phyloP scores from a whole-genome alignment of 805 yeast species.

The Ogataea haglerorum region DNA sequence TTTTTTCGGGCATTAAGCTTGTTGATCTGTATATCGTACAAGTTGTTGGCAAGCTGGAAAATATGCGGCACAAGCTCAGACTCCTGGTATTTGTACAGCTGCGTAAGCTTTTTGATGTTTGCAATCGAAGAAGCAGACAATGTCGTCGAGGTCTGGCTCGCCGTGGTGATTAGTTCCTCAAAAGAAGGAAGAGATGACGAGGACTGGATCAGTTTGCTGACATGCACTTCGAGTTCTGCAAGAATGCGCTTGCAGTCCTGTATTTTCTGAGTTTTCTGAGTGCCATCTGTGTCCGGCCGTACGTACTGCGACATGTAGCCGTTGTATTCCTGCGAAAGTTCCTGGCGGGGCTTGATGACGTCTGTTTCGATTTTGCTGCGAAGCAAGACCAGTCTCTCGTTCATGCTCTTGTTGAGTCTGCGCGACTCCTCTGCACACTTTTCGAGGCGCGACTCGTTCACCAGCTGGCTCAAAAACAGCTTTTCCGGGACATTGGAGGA shows the following conservation, averaged over 20 bases:
- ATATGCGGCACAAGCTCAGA: constrained; percentile 31
- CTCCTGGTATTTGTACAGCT: constrained; percentile 22
- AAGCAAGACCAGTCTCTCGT: constrained; percentile 28
- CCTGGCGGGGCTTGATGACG: constrained; percentile 33
- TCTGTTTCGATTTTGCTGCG: constrained; percentile 36
- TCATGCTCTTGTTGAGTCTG: constrained; percentile 15
- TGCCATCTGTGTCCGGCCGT: constrained; percentile 13
- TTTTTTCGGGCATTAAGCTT: constrained; percentile 33
- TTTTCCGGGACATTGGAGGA: constrained; percentile 8
- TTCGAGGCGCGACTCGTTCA: constrained; percentile 32
- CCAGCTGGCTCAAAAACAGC: constrained; percentile 32
- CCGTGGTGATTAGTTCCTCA: constrained; percentile 31
- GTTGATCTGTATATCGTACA: constrained; percentile 38
- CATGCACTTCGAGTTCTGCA: constrained; percentile 22
- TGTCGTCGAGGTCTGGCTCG: constrained; percentile 25
- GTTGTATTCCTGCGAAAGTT: constrained; percentile 42
- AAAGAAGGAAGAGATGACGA: constrained; percentile 28
- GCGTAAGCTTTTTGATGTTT: constrained; percentile 22
- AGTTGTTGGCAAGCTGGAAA: constrained; percentile 29
- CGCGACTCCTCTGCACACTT: constrained; percentile 32
- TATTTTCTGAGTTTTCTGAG: constrained; percentile 13
- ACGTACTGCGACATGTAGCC: constrained; percentile 37
- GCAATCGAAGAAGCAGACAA: constrained; percentile 24
- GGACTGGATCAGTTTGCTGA: constrained; percentile 21
- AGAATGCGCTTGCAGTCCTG: constrained; percentile 22